Conservation (phyloP, 805 yeast genomes). For the Wilhelminamyces savonicus region DNA sequence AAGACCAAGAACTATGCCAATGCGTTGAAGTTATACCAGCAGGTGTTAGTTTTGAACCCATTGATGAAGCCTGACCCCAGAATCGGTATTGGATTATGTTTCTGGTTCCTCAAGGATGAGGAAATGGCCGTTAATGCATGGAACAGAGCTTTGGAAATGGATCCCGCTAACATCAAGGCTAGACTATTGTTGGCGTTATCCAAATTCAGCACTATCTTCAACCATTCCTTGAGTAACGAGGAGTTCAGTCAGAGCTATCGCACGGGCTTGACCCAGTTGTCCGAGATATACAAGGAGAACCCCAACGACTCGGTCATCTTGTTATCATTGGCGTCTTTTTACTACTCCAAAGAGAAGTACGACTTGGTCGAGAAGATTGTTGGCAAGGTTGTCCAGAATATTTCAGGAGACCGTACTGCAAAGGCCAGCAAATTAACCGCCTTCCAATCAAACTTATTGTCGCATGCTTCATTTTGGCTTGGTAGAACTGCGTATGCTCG, state of each 20-base stretch:
- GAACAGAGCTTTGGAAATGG: conserved; percentile 69
- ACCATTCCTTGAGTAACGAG: conserved; percentile 48
- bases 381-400: conserved; percentile 35
- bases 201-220: conserved; percentile 57
- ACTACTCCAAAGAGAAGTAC: conserved; percentile 62
- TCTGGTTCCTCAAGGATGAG: conserved; percentile 79
- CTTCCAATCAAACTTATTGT: conserved; percentile 25
- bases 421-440: conserved; percentile 15
- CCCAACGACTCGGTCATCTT: conserved; percentile 56
- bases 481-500: conserved; percentile 68
- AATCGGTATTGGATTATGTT: conserved; percentile 90
- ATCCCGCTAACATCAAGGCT: conserved; percentile 55
- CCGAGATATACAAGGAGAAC: conserved; percentile 30
- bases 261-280: conserved; percentile 46
- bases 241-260: conserved; percentile 58
- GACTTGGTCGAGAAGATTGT: conserved; percentile 53
- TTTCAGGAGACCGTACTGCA: conserved; percentile 11
- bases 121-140: conserved; percentile 76
- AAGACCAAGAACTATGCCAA: conserved; percentile 61
- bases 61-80: conserved; percentile 84
- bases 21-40: conserved; percentile 80
- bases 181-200: conserved; percentile 61
- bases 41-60: conserved; percentile 71
- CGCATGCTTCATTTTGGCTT: conserved; percentile 61
- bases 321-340: conserved; percentile 61